Conservation (phyloP, 1,284 basidiomycete genomes). For the Cutaneotrichosporon cavernicola region DNA sequence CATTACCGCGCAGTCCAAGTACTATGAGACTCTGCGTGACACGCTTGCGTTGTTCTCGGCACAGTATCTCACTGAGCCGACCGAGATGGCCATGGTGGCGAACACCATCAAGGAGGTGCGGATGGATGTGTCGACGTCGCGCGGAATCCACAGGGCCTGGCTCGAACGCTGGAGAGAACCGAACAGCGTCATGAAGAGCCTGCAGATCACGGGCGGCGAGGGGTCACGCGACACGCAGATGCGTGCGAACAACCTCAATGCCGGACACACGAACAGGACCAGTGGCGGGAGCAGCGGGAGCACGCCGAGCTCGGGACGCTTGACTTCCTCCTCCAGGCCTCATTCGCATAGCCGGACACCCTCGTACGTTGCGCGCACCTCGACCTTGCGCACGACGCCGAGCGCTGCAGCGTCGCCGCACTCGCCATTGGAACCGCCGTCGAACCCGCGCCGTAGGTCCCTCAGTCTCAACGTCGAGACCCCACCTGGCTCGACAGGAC, state of each 20-base stretch:
- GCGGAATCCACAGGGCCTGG: slow-evolving; percentile 26
- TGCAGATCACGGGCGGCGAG: slow-evolving; percentile 15
- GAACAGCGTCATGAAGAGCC: slow-evolving; percentile 11
- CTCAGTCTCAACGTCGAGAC: not conserved
- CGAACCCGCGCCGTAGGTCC: not conserved
- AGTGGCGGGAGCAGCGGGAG: not conserved
- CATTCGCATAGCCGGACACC: not conserved
- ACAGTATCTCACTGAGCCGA: slow-evolving; percentile 19
- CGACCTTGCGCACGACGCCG: not conserved
- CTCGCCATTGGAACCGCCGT: not conserved
- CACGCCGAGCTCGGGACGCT: not conserved
- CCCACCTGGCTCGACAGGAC: not conserved
- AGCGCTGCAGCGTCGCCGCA: not conserved
- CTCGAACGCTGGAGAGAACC: slow-evolving; percentile 19
- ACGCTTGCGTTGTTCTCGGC: slow-evolving; percentile 29
- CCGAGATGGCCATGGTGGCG: slow-evolving; percentile 14
- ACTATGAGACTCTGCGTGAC: slow-evolving; percentile 31
- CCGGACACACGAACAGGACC: not conserved
- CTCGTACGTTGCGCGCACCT: not conserved
- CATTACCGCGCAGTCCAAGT: slow-evolving; percentile 43
- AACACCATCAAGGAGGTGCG: slow-evolving; percentile 13
- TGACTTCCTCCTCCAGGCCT: not conserved
- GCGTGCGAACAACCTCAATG: slow-evolving; percentile 4
- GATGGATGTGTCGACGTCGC: slow-evolving; percentile 17
- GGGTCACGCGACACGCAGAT: slow-evolving; percentile 1